These are phyloP conservation scores for Angomonas deanei DNA, from an alignment of 208 protist genomes.

Conservation along the genomic window DNA sequence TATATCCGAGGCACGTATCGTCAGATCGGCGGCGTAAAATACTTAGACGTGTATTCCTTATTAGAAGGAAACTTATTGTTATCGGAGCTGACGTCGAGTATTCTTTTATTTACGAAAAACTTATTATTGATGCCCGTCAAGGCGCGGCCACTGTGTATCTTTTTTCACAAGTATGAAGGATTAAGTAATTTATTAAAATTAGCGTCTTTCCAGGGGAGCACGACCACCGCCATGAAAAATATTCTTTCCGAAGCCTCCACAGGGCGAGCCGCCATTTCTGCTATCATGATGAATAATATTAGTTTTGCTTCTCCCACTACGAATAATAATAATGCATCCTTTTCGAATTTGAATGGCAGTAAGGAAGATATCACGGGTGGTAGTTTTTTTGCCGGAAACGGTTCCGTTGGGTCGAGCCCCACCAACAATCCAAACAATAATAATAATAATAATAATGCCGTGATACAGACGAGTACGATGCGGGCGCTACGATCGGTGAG, in stretches of 20 bases:
- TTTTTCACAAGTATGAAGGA: slow-evolving; percentile 55
- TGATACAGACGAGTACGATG: background rate
- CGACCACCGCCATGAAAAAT: background rate
- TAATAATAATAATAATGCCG: slow-evolving; percentile 4
- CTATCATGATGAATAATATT: slow-evolving; percentile 6
- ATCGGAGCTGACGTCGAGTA: slow-evolving; percentile 34
- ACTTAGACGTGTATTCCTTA: slow-evolving; percentile 35
- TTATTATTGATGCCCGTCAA: slow-evolving; percentile 45
- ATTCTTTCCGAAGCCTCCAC: background rate
- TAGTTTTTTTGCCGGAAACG: no score
- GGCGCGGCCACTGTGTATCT: slow-evolving; percentile 50
- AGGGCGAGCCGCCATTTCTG: background rate
- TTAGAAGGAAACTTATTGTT: slow-evolving; percentile 33
- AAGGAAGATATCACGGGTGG: no score
- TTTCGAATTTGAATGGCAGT: no score
- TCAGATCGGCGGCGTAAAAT: slow-evolving; percentile 56
- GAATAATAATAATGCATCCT: background rate
- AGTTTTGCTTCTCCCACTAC: background rate
- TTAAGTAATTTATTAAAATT: slow-evolving; percentile 33
- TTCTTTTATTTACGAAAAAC: slow-evolving; percentile 38
- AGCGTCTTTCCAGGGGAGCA: background rate
- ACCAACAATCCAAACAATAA: no score
- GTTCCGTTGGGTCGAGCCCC: no score
- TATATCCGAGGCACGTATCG: slow-evolving; percentile 44
- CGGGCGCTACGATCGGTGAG: background rate